A percentile compares a stretch with the other conserved stretches of the same genome.
phyloP scores from a whole-genome alignment of 352 stramenopile species.

The Globisporangium spiculum region DNA sequence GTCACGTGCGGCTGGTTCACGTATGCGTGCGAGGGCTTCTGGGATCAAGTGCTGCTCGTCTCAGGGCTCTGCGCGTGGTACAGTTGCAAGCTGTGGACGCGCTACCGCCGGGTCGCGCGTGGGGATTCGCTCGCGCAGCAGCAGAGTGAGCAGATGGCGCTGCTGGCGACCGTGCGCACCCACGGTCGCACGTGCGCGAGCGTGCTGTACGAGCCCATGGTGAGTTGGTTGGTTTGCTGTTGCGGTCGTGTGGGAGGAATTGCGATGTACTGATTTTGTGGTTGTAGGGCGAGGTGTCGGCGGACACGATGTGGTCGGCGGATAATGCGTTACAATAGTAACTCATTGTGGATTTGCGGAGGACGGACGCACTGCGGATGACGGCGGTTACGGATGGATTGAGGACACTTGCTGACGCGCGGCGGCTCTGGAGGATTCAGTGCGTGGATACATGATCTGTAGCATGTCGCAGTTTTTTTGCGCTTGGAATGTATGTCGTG shows the following conservation, averaged over 20 bases:
- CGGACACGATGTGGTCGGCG: constrained; percentile 22
- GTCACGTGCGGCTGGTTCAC: constrained; percentile 50
- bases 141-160: constrained; percentile 36
- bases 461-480: background rate
- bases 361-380: background rate
- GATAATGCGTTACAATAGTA: too few species aligned
- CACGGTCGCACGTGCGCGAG: constrained; percentile 42
- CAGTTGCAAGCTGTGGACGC: constrained; percentile 26
- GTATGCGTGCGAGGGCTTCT: constrained; percentile 55
- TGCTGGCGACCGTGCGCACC: constrained; percentile 45
- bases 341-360: background rate
- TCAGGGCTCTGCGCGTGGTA: constrained; percentile 20
- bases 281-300: constrained; percentile 28
- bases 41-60: constrained; percentile 38
- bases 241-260: background rate
- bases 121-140: constrained; percentile 31
- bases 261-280: constrained; percentile 1
- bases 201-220: constrained; percentile 40
- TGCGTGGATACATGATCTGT: too few species aligned
- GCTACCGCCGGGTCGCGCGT: constrained; percentile 26
- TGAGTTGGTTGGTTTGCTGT: constrained; percentile 16
- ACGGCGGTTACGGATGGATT: background rate
- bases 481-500: background rate
- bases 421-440: constrained; percentile 3
- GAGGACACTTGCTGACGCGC: background rate